A percentile compares a stretch with the other conserved stretches of the same genome.
phyloP scores from a whole-genome alignment of 257 asterid genomes.

The Coffea canephora region DNA sequence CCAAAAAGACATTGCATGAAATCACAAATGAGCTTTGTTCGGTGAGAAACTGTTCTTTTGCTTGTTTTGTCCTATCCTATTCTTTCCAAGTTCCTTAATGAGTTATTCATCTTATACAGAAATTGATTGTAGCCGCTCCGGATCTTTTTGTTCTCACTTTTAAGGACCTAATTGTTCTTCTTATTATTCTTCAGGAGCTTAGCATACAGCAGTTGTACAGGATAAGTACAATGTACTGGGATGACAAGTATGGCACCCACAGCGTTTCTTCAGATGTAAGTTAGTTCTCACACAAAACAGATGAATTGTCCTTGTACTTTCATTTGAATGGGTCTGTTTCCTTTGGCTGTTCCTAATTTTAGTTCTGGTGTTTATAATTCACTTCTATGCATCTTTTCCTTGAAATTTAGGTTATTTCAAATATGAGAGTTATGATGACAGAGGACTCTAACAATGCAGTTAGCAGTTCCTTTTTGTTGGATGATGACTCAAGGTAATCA shows the following conservation, averaged over 20 bases:
- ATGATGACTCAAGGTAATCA: constrained; percentile 80
- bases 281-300: constrained; percentile 33
- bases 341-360: neutral
- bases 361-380: neutral
- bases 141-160: constrained; percentile 2
- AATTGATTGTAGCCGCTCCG: neutral
- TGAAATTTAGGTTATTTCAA: constrained; percentile 63
- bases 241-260: constrained; percentile 97
- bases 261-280: constrained; percentile 94
- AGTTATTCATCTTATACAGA: neutral
- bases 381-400: neutral
- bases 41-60: constrained; percentile 50
- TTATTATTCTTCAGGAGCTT: constrained; percentile 57
- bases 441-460: constrained; percentile 80
- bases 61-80: constrained; percentile 12
- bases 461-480: constrained; percentile 82
- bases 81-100: neutral
- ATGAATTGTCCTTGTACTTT: neutral
- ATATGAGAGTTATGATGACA: constrained; percentile 72
- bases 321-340: neutral
- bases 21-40: constrained; percentile 94
- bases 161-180: constrained; percentile 11
- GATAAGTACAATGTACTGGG: constrained; percentile 99
- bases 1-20: constrained; percentile 86
- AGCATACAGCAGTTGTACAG: constrained; percentile 96